Evolutionary conservation across 352 stramenopile species (phyloP), one percentile per base, ranked within the genome.

Genomic region (Phytophthora europaea): DNA sequence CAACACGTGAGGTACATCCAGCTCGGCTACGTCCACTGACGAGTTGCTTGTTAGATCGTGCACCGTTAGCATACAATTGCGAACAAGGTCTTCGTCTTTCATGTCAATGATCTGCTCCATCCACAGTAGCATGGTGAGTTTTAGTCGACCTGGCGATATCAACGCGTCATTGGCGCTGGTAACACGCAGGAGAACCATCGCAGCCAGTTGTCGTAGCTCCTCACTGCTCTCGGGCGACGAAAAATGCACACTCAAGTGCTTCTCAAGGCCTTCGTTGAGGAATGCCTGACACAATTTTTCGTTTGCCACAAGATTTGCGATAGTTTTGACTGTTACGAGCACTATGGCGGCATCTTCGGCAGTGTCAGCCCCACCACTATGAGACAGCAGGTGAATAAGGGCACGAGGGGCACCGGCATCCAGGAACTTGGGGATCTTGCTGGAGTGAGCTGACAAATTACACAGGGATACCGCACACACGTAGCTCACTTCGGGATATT

Each of bases 51-150:
- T 92, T 52, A 93, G 70, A 20, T 93, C 84, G 51, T 92, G 83
- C 26, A 94, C 85, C 7, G 88, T 91, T 40, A 95, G 76, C 73
- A 95, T 84, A 55, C 86, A 93, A 64, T 92, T 95, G 38, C 84
- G 84, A 22, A 95, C 86, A n/a, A 94, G 83, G 6, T 80, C 73
- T 23, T 83, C 74, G 28, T 94, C 82, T 36, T 91, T 85, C 83
- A 94, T 94, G 48, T 79, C 69, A 50, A 92, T 91, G 63, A 94
- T 94, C 69, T 94, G 83, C 61, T 94, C 84, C 87, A 92, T 92
- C 87, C 87, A 94, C 4, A 90, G 73, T 10, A 94, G 85, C 51
- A 91, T 85, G 15, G 81, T 83, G 40, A 81, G 67, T 50, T 88
- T 90, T 5, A 91, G 58, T 58, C 80, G 82, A n/a, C 94, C 88